These are phyloP conservation scores for Lentinula sp. DNA, from an alignment of 768 basidiomycete species.

Conservation along the genomic window DNA sequence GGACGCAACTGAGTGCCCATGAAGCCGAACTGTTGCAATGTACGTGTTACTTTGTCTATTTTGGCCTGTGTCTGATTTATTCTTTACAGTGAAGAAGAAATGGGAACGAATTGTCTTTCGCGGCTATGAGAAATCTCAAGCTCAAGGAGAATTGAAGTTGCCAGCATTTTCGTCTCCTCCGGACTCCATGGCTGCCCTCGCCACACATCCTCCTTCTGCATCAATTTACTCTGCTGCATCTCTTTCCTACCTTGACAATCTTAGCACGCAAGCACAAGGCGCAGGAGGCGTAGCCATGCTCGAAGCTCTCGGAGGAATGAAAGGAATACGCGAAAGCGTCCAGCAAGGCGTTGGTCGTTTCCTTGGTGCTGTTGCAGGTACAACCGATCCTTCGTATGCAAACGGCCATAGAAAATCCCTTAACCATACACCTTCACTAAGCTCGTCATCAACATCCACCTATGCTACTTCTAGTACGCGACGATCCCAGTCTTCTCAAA, in stretches of 20 bases:
- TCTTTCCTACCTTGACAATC: conserved; percentile 6
- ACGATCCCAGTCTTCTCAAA: conserved; percentile 4
- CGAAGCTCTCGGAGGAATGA: conserved; percentile 21
- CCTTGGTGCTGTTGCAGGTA: conserved; percentile 35
- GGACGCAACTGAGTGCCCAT: conserved; percentile 64
- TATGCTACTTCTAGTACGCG: conserved; percentile 1
- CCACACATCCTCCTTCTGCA: conserved; percentile 10
- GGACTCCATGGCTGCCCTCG: conserved; percentile 8
- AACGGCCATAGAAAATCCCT: not conserved
- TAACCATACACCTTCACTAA: conserved; percentile 1
- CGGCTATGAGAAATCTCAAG: conserved; percentile 37
- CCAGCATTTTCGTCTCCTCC: conserved; percentile 16
- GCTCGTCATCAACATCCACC: conserved; percentile 3
- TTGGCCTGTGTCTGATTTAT: not conserved
- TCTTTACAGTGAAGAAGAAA: conserved; percentile 60
- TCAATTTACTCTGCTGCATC: conserved; percentile 8
- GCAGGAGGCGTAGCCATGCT: conserved; percentile 33
- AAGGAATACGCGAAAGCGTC: conserved; percentile 51
- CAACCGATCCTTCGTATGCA: not conserved
- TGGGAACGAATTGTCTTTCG: conserved; percentile 78
- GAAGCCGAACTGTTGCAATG: conserved; percentile 67
- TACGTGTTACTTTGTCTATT: conserved; percentile 21
- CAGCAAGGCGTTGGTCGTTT: conserved; percentile 45
- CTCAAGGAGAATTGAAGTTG: not conserved
- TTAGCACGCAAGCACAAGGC: conserved; percentile 2